Evolutionary conservation across 106 monocot genomes (phyloP).

Genomic region (Alisma plantagoaquatica): DNA sequence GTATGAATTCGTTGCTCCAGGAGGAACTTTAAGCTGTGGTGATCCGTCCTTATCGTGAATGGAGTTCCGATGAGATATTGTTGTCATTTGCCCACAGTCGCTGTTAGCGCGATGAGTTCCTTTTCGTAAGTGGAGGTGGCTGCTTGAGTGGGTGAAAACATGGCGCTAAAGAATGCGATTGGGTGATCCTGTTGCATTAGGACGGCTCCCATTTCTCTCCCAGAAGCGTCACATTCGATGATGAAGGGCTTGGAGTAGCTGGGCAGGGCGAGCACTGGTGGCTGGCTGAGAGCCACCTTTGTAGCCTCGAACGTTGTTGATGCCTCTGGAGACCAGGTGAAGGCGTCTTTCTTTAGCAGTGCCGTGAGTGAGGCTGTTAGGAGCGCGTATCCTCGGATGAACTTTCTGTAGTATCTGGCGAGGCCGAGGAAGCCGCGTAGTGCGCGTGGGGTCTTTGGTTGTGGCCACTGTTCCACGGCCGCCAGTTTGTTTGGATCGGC

Average conservation of each 20-base stretch:
- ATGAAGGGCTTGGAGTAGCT: background rate
- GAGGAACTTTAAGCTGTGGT: background rate
- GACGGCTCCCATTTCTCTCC: background rate
- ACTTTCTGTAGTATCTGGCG: too few species aligned
- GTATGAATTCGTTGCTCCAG: background rate
- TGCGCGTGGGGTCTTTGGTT: too few species aligned
- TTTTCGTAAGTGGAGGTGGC: background rate
- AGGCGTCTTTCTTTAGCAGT: background rate
- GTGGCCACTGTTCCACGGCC: too few species aligned
- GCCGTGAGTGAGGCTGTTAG: background rate
- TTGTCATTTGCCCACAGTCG: background rate
- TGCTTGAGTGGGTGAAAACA: too few species aligned
- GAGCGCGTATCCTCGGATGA: too few species aligned
- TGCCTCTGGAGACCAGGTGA: background rate
- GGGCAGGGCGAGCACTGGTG: background rate
- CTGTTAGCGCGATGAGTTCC: background rate
- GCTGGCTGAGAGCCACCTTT: background rate
- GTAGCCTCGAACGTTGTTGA: background rate
- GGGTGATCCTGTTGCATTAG: background rate
- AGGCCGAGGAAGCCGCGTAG: too few species aligned
- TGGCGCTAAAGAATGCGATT: background rate
- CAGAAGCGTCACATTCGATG: background rate
- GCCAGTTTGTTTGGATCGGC: too few species aligned
- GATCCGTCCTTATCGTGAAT: background rate
- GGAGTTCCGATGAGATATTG: background rate